Conservation (phyloP, 352 stramenopile genomes). For the Pythium apleroticum region DNA sequence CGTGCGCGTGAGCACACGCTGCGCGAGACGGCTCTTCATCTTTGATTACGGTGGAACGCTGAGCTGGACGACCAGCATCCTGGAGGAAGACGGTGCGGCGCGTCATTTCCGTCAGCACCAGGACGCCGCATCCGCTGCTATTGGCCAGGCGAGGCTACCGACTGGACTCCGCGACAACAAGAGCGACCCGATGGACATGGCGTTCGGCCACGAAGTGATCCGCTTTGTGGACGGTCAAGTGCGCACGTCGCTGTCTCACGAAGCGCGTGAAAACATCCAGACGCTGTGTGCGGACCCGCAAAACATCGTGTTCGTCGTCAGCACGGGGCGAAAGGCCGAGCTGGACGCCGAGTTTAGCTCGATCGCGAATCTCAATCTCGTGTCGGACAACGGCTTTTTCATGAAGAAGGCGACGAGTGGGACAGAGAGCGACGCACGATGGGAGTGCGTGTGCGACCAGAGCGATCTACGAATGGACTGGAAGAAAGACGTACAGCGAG, state of each 20-base stretch:
- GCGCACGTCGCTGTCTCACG: slow-evolving; percentile 58
- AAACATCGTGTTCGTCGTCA: slow-evolving; percentile 73
- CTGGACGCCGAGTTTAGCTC: slow-evolving; percentile 39
- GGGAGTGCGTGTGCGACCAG: slow-evolving; percentile 66
- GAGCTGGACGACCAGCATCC: slow-evolving; percentile 60
- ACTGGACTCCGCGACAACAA: neutral
- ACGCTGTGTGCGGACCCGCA: slow-evolving; percentile 56
- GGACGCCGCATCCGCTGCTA: neutral
- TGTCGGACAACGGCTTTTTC: slow-evolving; percentile 74
- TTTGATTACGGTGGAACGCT: slow-evolving; percentile 98
- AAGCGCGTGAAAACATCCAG: slow-evolving; percentile 50
- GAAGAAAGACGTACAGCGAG: slow-evolving; percentile 91
- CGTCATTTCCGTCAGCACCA: slow-evolving; percentile 29
- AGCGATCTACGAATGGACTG: slow-evolving; percentile 82
- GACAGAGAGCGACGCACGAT: slow-evolving; percentile 6
- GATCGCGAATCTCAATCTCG: slow-evolving; percentile 43
- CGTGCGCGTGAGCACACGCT: slow-evolving; percentile 70
- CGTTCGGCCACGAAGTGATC: slow-evolving; percentile 35
- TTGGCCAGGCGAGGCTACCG: neutral
- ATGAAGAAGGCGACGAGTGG: slow-evolving; percentile 37
- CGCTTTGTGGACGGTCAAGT: slow-evolving; percentile 71
- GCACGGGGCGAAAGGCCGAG: slow-evolving; percentile 53
- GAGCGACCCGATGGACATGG: neutral
- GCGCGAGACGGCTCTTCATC: slow-evolving; percentile 89
- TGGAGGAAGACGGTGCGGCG: slow-evolving; percentile 54